Percentiles rank a stretch among this genome's conserved stretches.
Evolutionary conservation across 345 rosid genomes (phyloP).

Genomic region (Limnanthes douglasii): DNA sequence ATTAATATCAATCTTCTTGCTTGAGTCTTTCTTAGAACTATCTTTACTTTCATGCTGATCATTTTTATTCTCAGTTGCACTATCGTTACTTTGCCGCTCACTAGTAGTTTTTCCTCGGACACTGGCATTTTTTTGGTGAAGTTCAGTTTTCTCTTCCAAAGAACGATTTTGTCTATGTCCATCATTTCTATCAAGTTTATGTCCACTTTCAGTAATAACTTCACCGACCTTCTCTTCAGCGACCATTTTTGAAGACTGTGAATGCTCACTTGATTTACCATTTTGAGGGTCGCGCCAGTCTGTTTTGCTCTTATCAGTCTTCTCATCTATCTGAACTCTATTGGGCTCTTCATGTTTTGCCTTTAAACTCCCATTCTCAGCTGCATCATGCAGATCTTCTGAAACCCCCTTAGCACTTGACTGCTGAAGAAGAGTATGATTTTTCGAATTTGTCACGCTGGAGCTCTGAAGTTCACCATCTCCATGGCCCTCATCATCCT

Average conservation of each 20-base stretch:
- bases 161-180: constrained; percentile 13
- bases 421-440: constrained; percentile 15
- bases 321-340: constrained; percentile 6
- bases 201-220: constrained; percentile 12
- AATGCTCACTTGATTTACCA: constrained; percentile 8
- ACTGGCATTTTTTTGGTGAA: constrained; percentile 21
- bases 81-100: no score
- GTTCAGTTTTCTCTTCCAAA: constrained; percentile 13
- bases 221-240: constrained; percentile 8
- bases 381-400: constrained; percentile 11
- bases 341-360: constrained; percentile 13
- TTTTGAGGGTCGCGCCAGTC: constrained; percentile 10
- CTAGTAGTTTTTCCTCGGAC: constrained; percentile 18
- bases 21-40: constrained; percentile 20
- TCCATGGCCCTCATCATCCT: constrained; percentile 23
- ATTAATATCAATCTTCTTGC: constrained; percentile 17
- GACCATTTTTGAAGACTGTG: constrained; percentile 5
- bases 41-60: constrained; percentile 25
- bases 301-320: constrained; percentile 10
- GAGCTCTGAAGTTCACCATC: constrained; percentile 31
- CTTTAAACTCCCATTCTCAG: constrained; percentile 23
- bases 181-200: constrained; percentile 12
- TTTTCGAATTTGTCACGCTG: constrained; percentile 13
- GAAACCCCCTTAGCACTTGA: constrained; percentile 18
- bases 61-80: no score